Evolutionary conservation across 192 early-diverging fungal species (phyloP), one percentile per base, ranked within the genome.

Genomic region (Fimicolochytrium jonesii): DNA sequence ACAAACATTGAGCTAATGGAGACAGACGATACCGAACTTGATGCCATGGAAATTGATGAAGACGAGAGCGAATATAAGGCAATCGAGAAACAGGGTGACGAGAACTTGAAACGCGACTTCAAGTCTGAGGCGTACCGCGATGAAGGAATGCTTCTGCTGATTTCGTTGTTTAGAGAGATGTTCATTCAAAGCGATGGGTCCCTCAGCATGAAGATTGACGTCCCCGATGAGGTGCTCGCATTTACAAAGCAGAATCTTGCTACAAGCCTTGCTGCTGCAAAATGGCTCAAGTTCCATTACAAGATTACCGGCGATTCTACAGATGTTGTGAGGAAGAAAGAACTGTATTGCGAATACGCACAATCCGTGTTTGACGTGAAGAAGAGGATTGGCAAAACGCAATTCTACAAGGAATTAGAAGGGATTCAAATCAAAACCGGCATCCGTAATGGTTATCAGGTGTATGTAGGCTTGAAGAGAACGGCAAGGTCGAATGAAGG

Each of bases 211-310:
- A 25, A 36, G 10, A n/a, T 63, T 11, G 31, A 52, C 46, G 10
- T 35, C 18, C 61, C 61, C 6, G 25, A 6, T 15, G 61, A 13
- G 30, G 61, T 63, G 32, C 4, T 25, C 6, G 25, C 20, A 26
- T 53, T 51, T 39, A 23, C 49, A 20, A 13, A 54, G 22, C 7
- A 25, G 50, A 22, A 31, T 6, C 30, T 63, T 28, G 36, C 31
- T 11, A 30, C 54, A 6, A 23, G 15, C 33, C 31, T 63, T 11
- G 31, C 48, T 11, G 25, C 17, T 28, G 45, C 49, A 33, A 53
- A 53, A 20, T 63, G 61, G 61, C 39, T 63, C 30, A n/a, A 63
- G 32, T 31, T 22, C 4, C 20, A 20, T 35, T 63, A 53, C 37
- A 63, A 5, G 9, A 32, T 63, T 9, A 53, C 39, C 7, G 32